Evolutionary conservation across 306 rosid genomes (phyloP), one percentile per base, ranked within the genome.

Genomic region (Citrullus colocynthis): DNA sequence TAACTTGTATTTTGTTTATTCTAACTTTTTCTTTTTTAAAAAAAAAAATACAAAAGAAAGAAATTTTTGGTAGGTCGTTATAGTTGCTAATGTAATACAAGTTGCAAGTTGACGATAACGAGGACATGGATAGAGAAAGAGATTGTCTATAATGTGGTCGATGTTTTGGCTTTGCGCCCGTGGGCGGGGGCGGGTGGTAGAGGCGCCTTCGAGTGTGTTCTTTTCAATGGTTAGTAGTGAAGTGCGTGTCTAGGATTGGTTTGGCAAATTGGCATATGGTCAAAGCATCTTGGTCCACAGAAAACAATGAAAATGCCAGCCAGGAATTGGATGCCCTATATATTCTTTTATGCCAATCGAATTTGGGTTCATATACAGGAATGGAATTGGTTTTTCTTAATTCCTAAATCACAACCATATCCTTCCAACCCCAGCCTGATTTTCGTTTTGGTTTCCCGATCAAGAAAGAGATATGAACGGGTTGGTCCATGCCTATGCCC

Each of bases 181-280:
- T 24, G 28, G 28, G 28, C 0, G 28, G 28, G 28, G 28, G 28
- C 28, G 28, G 28, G 28, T 24, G 28, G 28, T 24, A 14, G 70
- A 14, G 45, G 36, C 32, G 52, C 17, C 0, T 9, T 42, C 34
- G 54, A 18, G 74, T 20, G 34, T 41, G 54, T 67, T 72, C 21
- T 28, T 44, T 44, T 42, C 76, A 51, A 20, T 69, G 75, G 28
- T 51, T 30, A 52, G 15, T 9, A 48, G 54, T 3, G 54, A 21
- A 73, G 77, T 51, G 77, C 17, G 77, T 73, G 77, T 73, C 17
- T 18, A 49, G 28, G 21, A 73, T 51, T 73, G 61, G 30, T 73
- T 73, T 73, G 62, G 77, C 45, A 30, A 51, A 51, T 73, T 51
- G 44, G 62, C 30, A 51, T 73, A 28, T 0, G 24, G 59, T 72